Evolutionary conservation across 1,284 basidiomycete species (phyloP), one percentile per base, ranked within the genome.

Genomic region (Boletus albobrunnescens): DNA sequence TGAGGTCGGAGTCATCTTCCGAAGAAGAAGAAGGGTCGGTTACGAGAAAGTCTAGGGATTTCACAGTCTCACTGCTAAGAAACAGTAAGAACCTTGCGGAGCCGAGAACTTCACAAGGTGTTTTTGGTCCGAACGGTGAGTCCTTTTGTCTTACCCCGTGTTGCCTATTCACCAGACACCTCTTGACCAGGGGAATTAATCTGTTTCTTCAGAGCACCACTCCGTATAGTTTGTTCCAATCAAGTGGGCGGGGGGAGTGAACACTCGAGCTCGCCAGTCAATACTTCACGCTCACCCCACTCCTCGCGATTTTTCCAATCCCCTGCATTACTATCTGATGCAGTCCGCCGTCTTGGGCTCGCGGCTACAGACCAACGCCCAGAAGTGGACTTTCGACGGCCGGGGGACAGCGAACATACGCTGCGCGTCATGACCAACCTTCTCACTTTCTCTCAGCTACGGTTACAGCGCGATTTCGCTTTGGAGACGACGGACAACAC

Each of bases 71-170:
- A 1, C 58, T 80, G 6, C 60, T 85, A 58, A 71, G 82, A 43
- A 78, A 74, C 46, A 76, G 81, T 56, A 87, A 90, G 66, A 91
- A 89, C 57, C 65, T 91, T 6, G 82, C 85, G 0, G 87, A 90
- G 57, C 87, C 89, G 0, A 73, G 87, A 49, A 85, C 87, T 2
- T 87, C 85, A 1, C 88, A 91, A 59, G 90, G 87, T 3, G 75
- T 83, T 1, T 95, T 94, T 69, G 87, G 91, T 1, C 87, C 89
- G 0, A 90, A 91, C 55, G 92, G 91, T 91, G 49, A 44, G 69
- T 54, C 38, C 5, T 13, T 33, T 11, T 7, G 2, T 36, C 31
- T 23, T 4, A 5, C 4, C 12, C 1, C n/a, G 13, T 23, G 32
- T 33, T 35, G 17, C n/a, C 12, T 5, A 13, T 22, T 41, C 20